These are phyloP conservation scores for Nitzschia sp. DNA, from an alignment of 108 stramenopile genomes.

Conservation along the genomic window DNA sequence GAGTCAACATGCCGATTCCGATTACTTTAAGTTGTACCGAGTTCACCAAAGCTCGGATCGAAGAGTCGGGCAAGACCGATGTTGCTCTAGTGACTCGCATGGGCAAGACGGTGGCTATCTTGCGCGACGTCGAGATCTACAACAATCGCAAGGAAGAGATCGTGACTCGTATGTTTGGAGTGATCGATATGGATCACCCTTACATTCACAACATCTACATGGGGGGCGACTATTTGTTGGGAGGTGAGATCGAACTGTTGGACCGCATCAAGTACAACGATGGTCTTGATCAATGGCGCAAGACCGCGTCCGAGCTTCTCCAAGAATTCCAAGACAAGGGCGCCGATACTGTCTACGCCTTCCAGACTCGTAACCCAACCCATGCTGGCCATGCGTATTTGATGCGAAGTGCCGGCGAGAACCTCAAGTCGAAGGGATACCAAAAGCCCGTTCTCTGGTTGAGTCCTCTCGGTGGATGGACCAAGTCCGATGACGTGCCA, in stretches of 20 bases:
- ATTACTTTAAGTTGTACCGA: constrained; percentile 91
- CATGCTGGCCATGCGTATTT: constrained; percentile 99
- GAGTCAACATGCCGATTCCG: constrained; percentile 93
- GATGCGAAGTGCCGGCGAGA: constrained; percentile 95
- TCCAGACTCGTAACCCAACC: constrained; percentile 98
- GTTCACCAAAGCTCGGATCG: constrained; percentile 88
- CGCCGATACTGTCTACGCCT: constrained; percentile 98
- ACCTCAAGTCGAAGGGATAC: constrained; percentile 86
- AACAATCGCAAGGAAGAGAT: constrained; percentile 98
- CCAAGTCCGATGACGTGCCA: constrained; percentile 97
- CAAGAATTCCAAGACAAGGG: constrained; percentile 92
- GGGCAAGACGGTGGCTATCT: constrained; percentile 91
- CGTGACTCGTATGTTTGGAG: constrained; percentile 94
- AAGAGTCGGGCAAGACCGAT: constrained; percentile 62
- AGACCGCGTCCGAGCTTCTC: constrained; percentile 89
- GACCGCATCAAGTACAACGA: constrained; percentile 97
- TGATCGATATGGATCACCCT: constrained; percentile 95
- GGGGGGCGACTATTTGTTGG: constrained; percentile 94
- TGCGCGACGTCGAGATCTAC: constrained; percentile 94
- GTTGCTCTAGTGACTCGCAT: constrained; percentile 95
- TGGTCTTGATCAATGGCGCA: constrained; percentile 97
- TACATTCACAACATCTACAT: constrained; percentile 94
- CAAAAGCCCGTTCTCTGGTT: constrained; percentile 97
- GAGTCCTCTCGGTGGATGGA: constrained; percentile 98
- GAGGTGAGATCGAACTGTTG: constrained; percentile 94